Base-by-base conservation (phyloP, 2,329 filamentous ascomycete species). In the Aspergillus tubingensis region DNA sequence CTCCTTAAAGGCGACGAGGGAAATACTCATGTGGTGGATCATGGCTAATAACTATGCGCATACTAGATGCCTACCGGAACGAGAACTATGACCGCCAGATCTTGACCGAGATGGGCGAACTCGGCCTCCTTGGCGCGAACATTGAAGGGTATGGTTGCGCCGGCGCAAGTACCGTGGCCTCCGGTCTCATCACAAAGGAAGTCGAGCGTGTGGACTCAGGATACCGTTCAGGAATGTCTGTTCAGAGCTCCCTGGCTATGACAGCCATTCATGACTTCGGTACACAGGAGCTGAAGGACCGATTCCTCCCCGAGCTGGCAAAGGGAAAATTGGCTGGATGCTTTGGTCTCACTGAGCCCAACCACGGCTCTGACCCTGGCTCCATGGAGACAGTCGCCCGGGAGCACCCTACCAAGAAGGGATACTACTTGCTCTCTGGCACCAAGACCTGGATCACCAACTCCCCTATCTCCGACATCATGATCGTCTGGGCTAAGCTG, bases 391-490 rank as follows among this genome's bases (percentile, higher is more conserved):
- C 89, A 5, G 83, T 85, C 8, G 93, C 92, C n/a, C 91, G 88
- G 73, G 88, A 88, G 52, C 92, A 96, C 73, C 91, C 92, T 5
- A 88, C 86, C 7, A 93, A 93, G 81, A 89, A 91, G 71, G 92
- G 92, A 1, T 91, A 92, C 75, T 90, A 89, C 69, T 85, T 88
- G 47, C 79, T 96, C 38, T 91, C 88, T 49, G 92, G 92, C 1
- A 81, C 90, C 53, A 96, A 96, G 82, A 96, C 93, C 0, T 96
- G 92, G 92, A 96, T 96, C 74, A 96, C 92, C 13, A 96, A 96
- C 77, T 94, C 91, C 7, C 92, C 92, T 3, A 96, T 96, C 68
- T 86, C 92, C 1, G 91, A 96, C 68, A 83, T 96, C 2, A 79
- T 96, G 55, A 79, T 96, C 65, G 88, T 96, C 1, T 99, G 95